Percentiles rank a stretch among this genome's conserved stretches.
Evolutionary conservation across 169 alveolate species (phyloP).

Genomic region (Plasmodium vinckei): DNA sequence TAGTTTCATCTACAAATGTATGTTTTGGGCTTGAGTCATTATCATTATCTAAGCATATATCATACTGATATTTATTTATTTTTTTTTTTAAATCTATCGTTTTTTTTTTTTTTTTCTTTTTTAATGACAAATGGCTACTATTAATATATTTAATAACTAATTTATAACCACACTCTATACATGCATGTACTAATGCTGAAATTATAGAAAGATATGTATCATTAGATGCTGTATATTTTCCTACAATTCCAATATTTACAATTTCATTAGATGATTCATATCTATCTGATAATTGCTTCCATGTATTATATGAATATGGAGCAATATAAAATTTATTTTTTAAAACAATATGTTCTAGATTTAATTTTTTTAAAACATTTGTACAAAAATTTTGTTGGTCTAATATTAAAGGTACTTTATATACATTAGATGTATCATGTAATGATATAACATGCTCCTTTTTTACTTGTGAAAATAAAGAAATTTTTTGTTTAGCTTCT

Average conservation of each 20-base stretch:
- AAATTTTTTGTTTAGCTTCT: slow-evolving; percentile 86
- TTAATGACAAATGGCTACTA: slow-evolving; percentile 83
- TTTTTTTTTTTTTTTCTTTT: slow-evolving; percentile 71
- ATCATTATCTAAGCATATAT: slow-evolving; percentile 7
- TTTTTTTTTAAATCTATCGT: slow-evolving; percentile 29
- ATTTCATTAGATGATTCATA: slow-evolving; percentile 56
- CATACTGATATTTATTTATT: slow-evolving; percentile 25
- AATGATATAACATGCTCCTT: slow-evolving; percentile 83
- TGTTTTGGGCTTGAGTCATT: slow-evolving; percentile 12
- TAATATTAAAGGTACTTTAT: slow-evolving; percentile 87
- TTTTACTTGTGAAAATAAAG: slow-evolving; percentile 88
- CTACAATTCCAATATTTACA: slow-evolving; percentile 93
- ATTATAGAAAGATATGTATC: slow-evolving; percentile 95
- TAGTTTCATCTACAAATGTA: slow-evolving; percentile 63
- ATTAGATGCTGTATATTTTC: slow-evolving; percentile 93
- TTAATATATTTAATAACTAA: slow-evolving; percentile 87
- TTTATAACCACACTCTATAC: slow-evolving; percentile 87
- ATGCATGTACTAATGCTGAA: slow-evolving; percentile 95
- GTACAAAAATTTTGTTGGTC: slow-evolving; percentile 85
- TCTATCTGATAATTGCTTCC: slow-evolving; percentile 79
- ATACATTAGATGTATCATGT: slow-evolving; percentile 78
- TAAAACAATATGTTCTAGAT: slow-evolving; percentile 52
- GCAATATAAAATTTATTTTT: slow-evolving; percentile 48
- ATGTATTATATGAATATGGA: slow-evolving; percentile 77
- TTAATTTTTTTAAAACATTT: slow-evolving; percentile 70